Evolutionary conservation across 805 yeast species (phyloP).

Genomic region (Yamadazyma nakazawae): DNA sequence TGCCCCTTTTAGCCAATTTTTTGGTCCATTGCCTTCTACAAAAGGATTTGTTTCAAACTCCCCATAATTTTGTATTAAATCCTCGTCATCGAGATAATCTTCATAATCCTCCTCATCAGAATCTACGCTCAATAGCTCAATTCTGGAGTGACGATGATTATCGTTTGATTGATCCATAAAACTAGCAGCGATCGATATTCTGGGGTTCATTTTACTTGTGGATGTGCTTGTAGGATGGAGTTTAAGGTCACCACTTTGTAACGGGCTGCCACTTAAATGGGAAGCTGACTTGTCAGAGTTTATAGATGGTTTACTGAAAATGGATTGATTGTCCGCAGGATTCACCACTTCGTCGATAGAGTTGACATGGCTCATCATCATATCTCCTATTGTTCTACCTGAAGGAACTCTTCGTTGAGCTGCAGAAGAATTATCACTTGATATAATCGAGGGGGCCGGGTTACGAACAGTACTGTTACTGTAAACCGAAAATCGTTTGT

Average conservation of each 20-base stretch:
- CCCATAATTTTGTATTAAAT: slow-evolving; percentile 28
- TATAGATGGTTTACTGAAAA: slow-evolving; percentile 24
- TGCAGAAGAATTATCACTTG: slow-evolving; percentile 14
- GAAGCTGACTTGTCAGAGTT: slow-evolving; percentile 13
- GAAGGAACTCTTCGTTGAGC: slow-evolving; percentile 13
- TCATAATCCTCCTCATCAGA: slow-evolving; percentile 37
- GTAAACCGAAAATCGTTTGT: slow-evolving; percentile 13
- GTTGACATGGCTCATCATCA: slow-evolving; percentile 51
- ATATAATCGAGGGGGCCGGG: slow-evolving; percentile 19
- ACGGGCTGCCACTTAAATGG: slow-evolving; percentile 8
- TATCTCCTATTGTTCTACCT: slow-evolving; percentile 59
- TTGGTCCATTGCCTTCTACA: slow-evolving; percentile 40
- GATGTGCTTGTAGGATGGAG: not conserved
- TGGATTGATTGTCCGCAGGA: slow-evolving; percentile 24
- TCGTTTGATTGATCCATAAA: slow-evolving; percentile 21
- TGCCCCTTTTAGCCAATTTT: slow-evolving; percentile 90
- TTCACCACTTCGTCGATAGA: slow-evolving; percentile 51
- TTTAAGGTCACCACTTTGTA: slow-evolving; percentile 15
- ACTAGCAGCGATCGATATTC: slow-evolving; percentile 29
- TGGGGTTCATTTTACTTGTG: slow-evolving; percentile 12
- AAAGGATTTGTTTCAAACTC: slow-evolving; percentile 14
- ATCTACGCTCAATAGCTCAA: slow-evolving; percentile 45
- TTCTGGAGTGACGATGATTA: slow-evolving; percentile 40
- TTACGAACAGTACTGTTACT: slow-evolving; percentile 11
- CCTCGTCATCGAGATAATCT: slow-evolving; percentile 39